Base-by-base conservation (phyloP, 179 eudicot genomes). In the Carnegiea gigantea region DNA sequence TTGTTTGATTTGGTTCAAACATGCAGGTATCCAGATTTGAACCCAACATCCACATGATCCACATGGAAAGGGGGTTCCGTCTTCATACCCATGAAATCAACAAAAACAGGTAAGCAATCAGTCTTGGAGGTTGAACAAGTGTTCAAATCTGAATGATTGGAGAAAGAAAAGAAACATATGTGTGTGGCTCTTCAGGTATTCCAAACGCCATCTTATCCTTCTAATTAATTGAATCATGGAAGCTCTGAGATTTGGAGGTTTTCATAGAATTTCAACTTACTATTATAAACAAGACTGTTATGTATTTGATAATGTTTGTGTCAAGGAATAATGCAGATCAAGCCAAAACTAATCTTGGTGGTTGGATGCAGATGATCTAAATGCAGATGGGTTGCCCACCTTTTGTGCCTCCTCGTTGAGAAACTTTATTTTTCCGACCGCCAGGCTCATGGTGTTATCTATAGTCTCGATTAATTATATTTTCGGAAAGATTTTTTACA, bases 111-210 rank as follows among this genome's bases (percentile, higher is more conserved):
- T 21, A 73, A 73, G n/a, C 11, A 18, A 20, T 73, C 28, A 36
- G 9, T 21, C 53, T 36, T 70, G 46, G 74, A 36, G 23, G 12
- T 33, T 44, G 43, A 30, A 73, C 76, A 73, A 17, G 76, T 73
- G 54, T 73, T 43, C 26, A 11, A 7, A 73, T 73, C 76, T 43
- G 26, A 73, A 43, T 40, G 76, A 40, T 20, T 43, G 53, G 53
- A 73, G 6, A 21, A 20, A 15, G 33, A 5, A 62, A n/a, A 62
- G 30, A 4, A 23, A n/a, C 30, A 62, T 7, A 62, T 7, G 15
- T 73, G 53, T n/a, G 26, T 73, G 76, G 53, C 76, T 73, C 13
- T 73, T 73, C 76, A 43, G 76, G 76, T 73, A 43, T n/a, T 43
- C 28, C 76, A 73, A 73, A 73, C 38, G 12, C 76, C 49, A 13